Evolutionary conservation across 352 stramenopile genomes (phyloP).

Genomic region (Pythium rishiriense): DNA sequence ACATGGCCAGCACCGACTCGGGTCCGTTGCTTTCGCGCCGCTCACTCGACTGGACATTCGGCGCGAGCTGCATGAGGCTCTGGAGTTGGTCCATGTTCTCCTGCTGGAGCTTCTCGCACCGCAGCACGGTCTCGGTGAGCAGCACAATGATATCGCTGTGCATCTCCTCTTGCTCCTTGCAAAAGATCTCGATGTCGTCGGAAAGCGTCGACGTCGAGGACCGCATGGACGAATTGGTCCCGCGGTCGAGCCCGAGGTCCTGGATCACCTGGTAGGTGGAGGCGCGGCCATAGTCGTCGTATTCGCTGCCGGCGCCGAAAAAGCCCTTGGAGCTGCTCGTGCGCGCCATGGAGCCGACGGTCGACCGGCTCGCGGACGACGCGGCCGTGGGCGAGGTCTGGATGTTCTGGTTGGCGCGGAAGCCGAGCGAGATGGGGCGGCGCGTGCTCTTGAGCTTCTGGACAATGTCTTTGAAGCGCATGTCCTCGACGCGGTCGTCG

Average conservation of each 20-base stretch:
- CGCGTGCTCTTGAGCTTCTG: constrained; percentile 73
- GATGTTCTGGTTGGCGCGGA: constrained; percentile 66
- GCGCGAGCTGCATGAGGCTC: constrained; percentile 75
- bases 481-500: constrained; percentile 54
- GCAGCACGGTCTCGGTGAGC: constrained; percentile 79
- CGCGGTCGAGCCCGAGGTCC: constrained; percentile 31
- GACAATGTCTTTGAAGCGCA: constrained; percentile 73
- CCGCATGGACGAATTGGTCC: constrained; percentile 44
- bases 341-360: constrained; percentile 11
- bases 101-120: constrained; percentile 79
- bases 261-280: constrained; percentile 12
- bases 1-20: constrained; percentile 14
- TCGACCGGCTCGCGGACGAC: constrained; percentile 18
- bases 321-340: constrained; percentile 23
- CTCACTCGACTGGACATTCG: constrained; percentile 28
- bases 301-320: constrained; percentile 16
- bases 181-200: constrained; percentile 80
- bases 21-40: constrained; percentile 24
- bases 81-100: constrained; percentile 85
- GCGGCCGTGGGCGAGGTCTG: constrained; percentile 55
- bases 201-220: constrained; percentile 64
- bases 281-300: constrained; percentile 16
- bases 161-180: constrained; percentile 84
- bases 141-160: constrained; percentile 80
- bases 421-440: constrained; percentile 70